A percentile compares a stretch with the other conserved stretches of the same genome.
These are phyloP conservation scores for Acanthochlamys bracteata DNA, from an alignment of 106 monocot species.

Conservation along the genomic window DNA sequence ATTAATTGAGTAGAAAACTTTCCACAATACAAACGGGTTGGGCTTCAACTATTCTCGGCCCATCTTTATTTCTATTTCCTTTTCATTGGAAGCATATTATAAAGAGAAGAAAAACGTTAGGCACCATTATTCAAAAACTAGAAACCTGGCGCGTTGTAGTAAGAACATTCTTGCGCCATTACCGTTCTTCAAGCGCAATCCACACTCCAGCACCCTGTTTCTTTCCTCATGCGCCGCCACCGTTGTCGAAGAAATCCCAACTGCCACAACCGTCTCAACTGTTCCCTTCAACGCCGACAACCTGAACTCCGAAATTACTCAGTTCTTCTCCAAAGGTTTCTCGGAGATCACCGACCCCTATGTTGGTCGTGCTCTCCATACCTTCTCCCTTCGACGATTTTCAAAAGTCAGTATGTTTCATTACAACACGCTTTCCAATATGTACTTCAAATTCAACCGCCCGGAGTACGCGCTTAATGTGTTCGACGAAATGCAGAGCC, in stretches of 20 bases:
- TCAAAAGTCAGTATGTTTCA: slow-evolving; percentile 40
- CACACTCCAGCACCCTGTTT: too few species aligned
- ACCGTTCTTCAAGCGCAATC: too few species aligned
- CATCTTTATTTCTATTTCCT: too few species aligned
- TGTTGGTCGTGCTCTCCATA: slow-evolving; percentile 32
- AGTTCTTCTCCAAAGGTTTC: slow-evolving; percentile 44
- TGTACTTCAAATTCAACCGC: slow-evolving; percentile 39
- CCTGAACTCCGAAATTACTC: slow-evolving; percentile 34
- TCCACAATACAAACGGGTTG: too few species aligned
- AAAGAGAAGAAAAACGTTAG: too few species aligned
- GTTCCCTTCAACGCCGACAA: slow-evolving; percentile 28
- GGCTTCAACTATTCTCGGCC: too few species aligned
- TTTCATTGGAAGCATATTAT: too few species aligned
- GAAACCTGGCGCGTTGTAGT: too few species aligned
- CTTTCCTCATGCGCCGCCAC: not conserved
- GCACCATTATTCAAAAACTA: too few species aligned
- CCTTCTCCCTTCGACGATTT: slow-evolving; percentile 31
- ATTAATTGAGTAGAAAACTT: too few species aligned
- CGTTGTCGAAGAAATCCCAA: too few species aligned
- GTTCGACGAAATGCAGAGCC: slow-evolving; percentile 65
- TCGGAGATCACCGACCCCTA: slow-evolving; percentile 32
- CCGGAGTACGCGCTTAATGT: slow-evolving; percentile 28
- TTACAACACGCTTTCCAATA: slow-evolving; percentile 59
- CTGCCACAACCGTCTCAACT: not conserved
- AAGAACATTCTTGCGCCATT: too few species aligned